Percentiles rank a stretch among this genome's conserved stretches.
These are phyloP conservation scores for Viridothelium virens DNA, from an alignment of 495 filamentous ascomycete species.

Conservation along the genomic window DNA sequence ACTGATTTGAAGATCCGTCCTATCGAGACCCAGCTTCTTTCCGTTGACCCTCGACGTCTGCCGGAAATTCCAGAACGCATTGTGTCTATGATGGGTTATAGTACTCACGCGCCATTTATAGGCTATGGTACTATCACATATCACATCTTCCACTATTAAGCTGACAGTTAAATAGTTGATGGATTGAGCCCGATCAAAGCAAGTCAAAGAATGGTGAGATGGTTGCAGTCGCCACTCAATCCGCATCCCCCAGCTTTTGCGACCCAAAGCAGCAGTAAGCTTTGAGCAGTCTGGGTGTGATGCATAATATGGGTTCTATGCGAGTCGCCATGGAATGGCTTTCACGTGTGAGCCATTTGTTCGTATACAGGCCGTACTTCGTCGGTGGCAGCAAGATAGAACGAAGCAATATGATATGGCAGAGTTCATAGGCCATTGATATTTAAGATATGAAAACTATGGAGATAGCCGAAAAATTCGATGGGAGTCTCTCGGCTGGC, in stretches of 20 bases:
- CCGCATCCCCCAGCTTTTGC: conserved; percentile 17
- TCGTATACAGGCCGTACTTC: too few relatives aligned
- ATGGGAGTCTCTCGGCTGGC: too few relatives aligned
- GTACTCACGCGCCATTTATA: conserved; percentile 13
- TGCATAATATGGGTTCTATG: too few relatives aligned
- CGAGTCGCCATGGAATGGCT: too few relatives aligned
- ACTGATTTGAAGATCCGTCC: conserved; percentile 23
- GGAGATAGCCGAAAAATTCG: too few relatives aligned
- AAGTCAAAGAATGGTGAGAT: conserved; percentile 11
- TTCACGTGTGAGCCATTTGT: too few relatives aligned
- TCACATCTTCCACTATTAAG: neutral
- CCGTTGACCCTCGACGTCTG: conserved; percentile 18
- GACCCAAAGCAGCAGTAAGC: neutral
- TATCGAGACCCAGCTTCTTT: conserved; percentile 31
- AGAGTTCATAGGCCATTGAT: too few relatives aligned
- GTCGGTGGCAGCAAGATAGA: too few relatives aligned
- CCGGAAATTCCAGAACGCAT: conserved; percentile 14
- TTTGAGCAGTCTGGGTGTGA: too few relatives aligned
- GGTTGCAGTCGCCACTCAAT: conserved; percentile 15
- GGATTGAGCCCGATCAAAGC: conserved; percentile 15
- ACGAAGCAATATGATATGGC: too few relatives aligned
- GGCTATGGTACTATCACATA: conserved; percentile 17
- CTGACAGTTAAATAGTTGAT: conserved; percentile 8
- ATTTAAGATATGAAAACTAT: too few relatives aligned
- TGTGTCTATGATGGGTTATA: conserved; percentile 17